Evolutionary conservation across 306 rosid species (phyloP), one percentile per base, ranked within the genome.

Genomic region (Cicer cuneatum): DNA sequence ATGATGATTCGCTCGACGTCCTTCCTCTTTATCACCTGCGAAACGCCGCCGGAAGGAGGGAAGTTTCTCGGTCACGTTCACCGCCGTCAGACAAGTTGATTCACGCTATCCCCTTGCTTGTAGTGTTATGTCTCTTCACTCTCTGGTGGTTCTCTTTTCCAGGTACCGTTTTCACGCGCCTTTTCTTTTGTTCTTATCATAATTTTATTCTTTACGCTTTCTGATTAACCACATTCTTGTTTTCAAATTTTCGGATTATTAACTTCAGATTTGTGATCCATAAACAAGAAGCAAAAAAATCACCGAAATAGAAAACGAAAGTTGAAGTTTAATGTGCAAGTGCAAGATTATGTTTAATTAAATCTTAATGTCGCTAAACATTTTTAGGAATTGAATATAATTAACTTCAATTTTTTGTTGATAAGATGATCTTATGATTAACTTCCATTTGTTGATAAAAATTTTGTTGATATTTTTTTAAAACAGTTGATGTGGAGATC

Each of bases 131-230:
- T 82, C 1, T 85, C 80, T 78, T 85, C 63, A 47, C 83, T 46
- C 90, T 90, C 80, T 87, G 90, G 90, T 87, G 89, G 86, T 84
- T 81, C 84, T 86, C 90, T 77, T 76, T 39, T 73, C 85, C 85
- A 74, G 96, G 92, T 89, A 10, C 68, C 48, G 75, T 38, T 43
- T 58, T 33, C 37, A 5, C 10, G 2, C 3, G 35, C 9, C 1
- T 35, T 53, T 19, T 53, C 18, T 52, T 41, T 38, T 35, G 18
- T 19, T 16, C 13, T 35, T 33, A 11, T 7, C 37, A 19, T 19
- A 2, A 24, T 54, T 33, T 29, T 5, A 5, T 16, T 56, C 7
- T 19, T 38, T 7, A 61, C 18, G 49, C 35, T 60, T 47, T 1
- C 38, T 45, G 6, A 72, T 56, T 54, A 19, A 63, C 15, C 11